Evolutionary conservation across 108 stramenopile species (phyloP).

Genomic region (Seminavis robusta): DNA sequence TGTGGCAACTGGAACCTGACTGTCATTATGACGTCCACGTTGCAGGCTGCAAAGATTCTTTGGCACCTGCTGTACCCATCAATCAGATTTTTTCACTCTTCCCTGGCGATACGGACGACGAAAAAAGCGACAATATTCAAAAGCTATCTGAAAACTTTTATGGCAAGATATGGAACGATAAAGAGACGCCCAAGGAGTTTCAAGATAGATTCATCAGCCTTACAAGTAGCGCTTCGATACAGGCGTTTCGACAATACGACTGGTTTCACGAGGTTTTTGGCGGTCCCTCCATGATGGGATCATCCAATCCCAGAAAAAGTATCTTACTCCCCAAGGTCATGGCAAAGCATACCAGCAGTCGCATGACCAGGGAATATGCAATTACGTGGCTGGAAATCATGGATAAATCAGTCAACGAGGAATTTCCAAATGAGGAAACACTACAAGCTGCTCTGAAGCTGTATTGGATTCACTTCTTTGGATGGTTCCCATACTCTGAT

Average conservation of each 20-base stretch:
- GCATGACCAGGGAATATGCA: conserved; percentile 2
- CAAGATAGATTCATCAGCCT: not conserved
- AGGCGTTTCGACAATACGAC: conserved; percentile 7
- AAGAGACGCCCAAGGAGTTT: not conserved
- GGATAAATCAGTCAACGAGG: not conserved
- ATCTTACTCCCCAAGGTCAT: not conserved
- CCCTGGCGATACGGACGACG: too few species aligned
- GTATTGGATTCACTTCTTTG: conserved; percentile 8
- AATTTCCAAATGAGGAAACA: not conserved
- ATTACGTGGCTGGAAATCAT: conserved; percentile 2
- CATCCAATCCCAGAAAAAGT: not conserved
- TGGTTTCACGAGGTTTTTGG: conserved; percentile 5
- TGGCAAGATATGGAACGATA: not conserved
- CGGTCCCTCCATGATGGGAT: not conserved
- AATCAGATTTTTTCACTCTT: too few species aligned
- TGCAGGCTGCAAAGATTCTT: too few species aligned
- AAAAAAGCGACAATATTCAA: not conserved
- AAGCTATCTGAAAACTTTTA: conserved; percentile 3
- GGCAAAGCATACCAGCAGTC: conserved; percentile 8
- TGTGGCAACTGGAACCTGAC: too few species aligned
- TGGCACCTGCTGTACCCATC: too few species aligned
- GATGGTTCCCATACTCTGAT: conserved; percentile 1
- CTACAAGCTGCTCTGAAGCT: not conserved
- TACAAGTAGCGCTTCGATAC: not conserved
- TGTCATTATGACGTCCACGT: too few species aligned